These are phyloP conservation scores for Cyclotella kingstonii DNA, from an alignment of 108 stramenopile species.

Conservation along the genomic window DNA sequence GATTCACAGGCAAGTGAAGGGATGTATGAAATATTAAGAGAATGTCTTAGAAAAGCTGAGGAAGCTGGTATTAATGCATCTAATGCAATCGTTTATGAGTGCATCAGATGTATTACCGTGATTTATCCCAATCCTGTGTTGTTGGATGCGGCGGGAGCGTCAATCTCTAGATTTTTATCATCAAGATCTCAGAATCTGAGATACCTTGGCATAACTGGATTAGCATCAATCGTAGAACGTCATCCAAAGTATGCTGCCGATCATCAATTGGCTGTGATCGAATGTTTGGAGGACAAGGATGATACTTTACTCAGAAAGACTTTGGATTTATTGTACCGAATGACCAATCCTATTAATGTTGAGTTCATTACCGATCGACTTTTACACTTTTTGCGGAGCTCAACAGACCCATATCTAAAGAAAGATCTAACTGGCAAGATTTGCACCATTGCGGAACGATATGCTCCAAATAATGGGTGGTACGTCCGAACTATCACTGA, in stretches of 20 bases:
- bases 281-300: constrained; percentile 98
- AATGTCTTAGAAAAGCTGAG: constrained; percentile 91
- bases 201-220: constrained; percentile 96
- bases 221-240: constrained; percentile 93
- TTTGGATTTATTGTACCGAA: constrained; percentile 93
- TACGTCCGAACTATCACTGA: constrained; percentile 52
- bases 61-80: constrained; percentile 99
- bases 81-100: constrained; percentile 97
- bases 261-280: constrained; percentile 99
- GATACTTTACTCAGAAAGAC: constrained; percentile 98
- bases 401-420: constrained; percentile 90
- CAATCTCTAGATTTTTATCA: constrained; percentile 90
- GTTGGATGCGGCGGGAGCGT: constrained; percentile 93
- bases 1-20: constrained; percentile 77
- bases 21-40: constrained; percentile 96
- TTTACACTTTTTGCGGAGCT: constrained; percentile 76
- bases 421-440: constrained; percentile 90
- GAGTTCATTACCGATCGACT: constrained; percentile 96
- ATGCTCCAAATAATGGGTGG: constrained; percentile 97
- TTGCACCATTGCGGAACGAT: constrained; percentile 92
- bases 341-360: constrained; percentile 99
- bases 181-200: constrained; percentile 94
- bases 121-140: constrained; percentile 97
- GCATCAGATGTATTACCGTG: constrained; percentile 89
- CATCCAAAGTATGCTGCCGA: constrained; percentile 96